Conservation (phyloP, 495 filamentous ascomycete species). For the Aspergillus biplanus region DNA sequence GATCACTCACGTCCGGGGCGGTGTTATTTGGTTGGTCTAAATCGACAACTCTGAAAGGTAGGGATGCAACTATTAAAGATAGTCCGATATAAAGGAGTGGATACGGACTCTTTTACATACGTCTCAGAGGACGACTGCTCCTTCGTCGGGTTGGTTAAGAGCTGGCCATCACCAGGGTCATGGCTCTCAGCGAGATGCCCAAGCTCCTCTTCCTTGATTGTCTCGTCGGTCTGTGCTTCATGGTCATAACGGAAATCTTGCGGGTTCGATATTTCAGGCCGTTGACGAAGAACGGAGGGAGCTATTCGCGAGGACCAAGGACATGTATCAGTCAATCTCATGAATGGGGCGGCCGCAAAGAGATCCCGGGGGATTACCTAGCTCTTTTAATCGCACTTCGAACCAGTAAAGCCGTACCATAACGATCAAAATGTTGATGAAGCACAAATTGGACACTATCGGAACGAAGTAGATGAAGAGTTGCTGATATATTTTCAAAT, state of each 20-base stretch:
- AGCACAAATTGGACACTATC: slow-evolving; percentile 36
- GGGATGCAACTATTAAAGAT: too few species aligned
- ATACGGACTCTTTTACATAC: slow-evolving; percentile 3
- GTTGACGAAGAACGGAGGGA: slow-evolving; percentile 16
- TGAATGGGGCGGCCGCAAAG: not conserved
- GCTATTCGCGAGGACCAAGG: slow-evolving; percentile 1
- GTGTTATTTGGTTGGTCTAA: not conserved
- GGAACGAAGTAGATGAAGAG: slow-evolving; percentile 41
- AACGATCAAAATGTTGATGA: slow-evolving; percentile 43
- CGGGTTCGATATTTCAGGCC: not conserved
- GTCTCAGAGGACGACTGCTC: not conserved
- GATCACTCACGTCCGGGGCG: not conserved
- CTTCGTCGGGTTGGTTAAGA: not conserved
- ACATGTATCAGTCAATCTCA: not conserved
- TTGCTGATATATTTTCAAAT: slow-evolving; percentile 45
- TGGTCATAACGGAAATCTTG: slow-evolving; percentile 6
- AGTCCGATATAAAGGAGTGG: not conserved
- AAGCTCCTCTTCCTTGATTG: not conserved
- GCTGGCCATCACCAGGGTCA: not conserved
- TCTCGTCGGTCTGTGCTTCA: slow-evolving; percentile 13
- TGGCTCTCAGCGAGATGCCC: not conserved
- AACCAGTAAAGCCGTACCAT: slow-evolving; percentile 41
- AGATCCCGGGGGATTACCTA: not conserved
- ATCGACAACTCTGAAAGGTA: not conserved
- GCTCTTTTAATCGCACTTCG: slow-evolving; percentile 33